phyloP scores from a whole-genome alignment of 306 rosid species.

The Spatholobus suberectus region DNA sequence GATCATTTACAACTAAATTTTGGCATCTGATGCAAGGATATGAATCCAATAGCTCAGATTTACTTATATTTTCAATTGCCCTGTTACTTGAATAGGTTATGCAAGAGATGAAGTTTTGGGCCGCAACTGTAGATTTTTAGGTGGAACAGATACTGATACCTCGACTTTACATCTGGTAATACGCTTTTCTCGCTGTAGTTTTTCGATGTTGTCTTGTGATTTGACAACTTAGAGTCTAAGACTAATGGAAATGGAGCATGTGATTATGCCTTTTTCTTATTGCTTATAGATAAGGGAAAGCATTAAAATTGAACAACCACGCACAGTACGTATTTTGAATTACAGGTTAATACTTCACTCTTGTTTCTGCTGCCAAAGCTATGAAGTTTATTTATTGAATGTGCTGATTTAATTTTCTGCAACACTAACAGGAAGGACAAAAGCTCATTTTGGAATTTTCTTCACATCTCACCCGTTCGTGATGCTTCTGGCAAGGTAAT shows the following conservation, averaged over 20 bases:
- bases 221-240: constrained; percentile 30
- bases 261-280: constrained; percentile 22
- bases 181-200: neutral
- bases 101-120: constrained; percentile 82
- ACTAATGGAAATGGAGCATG: constrained; percentile 23
- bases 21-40: constrained; percentile 33
- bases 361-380: constrained; percentile 32
- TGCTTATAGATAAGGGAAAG: constrained; percentile 81
- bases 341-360: constrained; percentile 82
- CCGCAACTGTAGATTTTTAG: constrained; percentile 83
- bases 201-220: constrained; percentile 16
- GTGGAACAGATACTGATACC: constrained; percentile 74
- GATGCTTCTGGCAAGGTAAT: constrained; percentile 93
- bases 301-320: constrained; percentile 66
- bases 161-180: constrained; percentile 65
- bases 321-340: constrained; percentile 95
- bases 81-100: constrained; percentile 65
- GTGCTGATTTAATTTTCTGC: constrained; percentile 40
- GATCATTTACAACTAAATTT: neutral
- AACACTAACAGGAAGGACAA: constrained; percentile 74
- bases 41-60: constrained; percentile 4
- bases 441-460: constrained; percentile 94
- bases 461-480: constrained; percentile 87
- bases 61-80: constrained; percentile 24
- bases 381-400: constrained; percentile 39